Percentiles rank a stretch among this genome's conserved stretches.
These are phyloP conservation scores for Clarireedia hainanense DNA, from an alignment of 2,329 filamentous ascomycete genomes.

Conservation along the genomic window DNA sequence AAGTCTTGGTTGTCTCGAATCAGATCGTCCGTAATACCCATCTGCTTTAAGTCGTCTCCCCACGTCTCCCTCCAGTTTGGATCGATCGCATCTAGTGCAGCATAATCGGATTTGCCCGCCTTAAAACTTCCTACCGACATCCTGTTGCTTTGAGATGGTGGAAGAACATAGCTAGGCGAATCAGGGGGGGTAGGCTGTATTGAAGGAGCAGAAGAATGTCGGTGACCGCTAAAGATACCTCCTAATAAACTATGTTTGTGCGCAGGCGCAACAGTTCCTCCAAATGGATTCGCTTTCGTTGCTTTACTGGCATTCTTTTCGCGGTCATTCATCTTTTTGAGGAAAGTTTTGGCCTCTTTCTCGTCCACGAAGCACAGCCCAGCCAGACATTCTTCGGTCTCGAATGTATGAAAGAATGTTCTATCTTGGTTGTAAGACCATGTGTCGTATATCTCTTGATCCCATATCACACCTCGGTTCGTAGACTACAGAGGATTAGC, in stretches of 20 bases:
- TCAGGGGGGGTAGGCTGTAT: constrained; percentile 44
- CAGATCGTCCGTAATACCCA: constrained; percentile 58
- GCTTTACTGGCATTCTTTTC: constrained; percentile 93
- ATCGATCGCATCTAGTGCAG: constrained; percentile 56
- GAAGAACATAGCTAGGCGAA: constrained; percentile 40
- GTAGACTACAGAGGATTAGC: constrained; percentile 46
- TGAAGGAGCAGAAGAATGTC: constrained; percentile 46
- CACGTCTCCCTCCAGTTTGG: constrained; percentile 58
- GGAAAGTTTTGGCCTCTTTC: constrained; percentile 94
- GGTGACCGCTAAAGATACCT: constrained; percentile 51
- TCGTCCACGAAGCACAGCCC: constrained; percentile 91
- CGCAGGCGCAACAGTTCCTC: constrained; percentile 36
- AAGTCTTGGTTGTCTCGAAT: constrained; percentile 63
- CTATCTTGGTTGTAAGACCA: constrained; percentile 96
- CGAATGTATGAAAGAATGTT: constrained; percentile 96
- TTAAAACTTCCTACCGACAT: constrained; percentile 40
- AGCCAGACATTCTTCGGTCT: constrained; percentile 85
- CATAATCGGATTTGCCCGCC: constrained; percentile 48
- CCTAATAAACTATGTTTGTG: constrained; percentile 44
- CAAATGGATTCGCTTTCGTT: constrained; percentile 72
- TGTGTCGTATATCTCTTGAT: constrained; percentile 94
- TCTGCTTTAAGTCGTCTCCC: constrained; percentile 53
- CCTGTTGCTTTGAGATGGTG: constrained; percentile 22
- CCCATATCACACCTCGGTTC: constrained; percentile 84
- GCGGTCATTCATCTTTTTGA: constrained; percentile 93